Percentiles rank a stretch among this genome's conserved stretches.
Conservation (phyloP, 2,329 filamentous ascomycete species). For the Metarhizium anisopliae region DNA sequence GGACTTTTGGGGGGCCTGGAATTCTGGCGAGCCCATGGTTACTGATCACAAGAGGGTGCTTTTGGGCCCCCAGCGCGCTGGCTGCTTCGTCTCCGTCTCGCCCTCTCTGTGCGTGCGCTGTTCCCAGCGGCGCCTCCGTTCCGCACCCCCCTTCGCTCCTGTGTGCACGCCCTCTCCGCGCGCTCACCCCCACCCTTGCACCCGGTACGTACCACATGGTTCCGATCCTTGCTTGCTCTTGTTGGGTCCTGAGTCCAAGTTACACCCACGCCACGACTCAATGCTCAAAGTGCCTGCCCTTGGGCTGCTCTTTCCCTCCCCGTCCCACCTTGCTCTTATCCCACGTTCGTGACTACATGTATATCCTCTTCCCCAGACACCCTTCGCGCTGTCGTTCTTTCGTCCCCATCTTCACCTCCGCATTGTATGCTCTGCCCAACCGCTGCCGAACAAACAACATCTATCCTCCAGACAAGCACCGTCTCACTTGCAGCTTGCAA, state of each 20-base stretch:
- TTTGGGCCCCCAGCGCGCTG: conserved; percentile 5
- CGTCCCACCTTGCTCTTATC: conserved; percentile 8
- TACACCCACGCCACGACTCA: conserved; percentile 3
- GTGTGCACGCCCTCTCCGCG: background rate
- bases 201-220: conserved; percentile 6
- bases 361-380: conserved; percentile 9
- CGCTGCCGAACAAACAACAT: conserved; percentile 1
- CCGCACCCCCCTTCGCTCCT: background rate
- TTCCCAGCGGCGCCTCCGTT: background rate
- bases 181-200: background rate
- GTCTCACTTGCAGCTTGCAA: background rate
- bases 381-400: background rate
- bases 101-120: background rate
- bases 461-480: background rate
- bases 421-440: background rate
- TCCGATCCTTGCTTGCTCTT: conserved; percentile 5
- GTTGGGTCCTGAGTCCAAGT: background rate
- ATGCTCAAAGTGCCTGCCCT: conserved; percentile 1
- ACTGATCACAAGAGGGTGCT: conserved; percentile 3
- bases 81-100: background rate
- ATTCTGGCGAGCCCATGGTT: background rate
- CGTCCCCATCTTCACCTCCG: conserved; percentile 2
- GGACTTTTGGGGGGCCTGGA: background rate
- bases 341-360: conserved; percentile 8
- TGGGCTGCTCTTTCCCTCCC: conserved; percentile 8